These are phyloP conservation scores for Trichothecium sympodiale DNA, from an alignment of 2,329 filamentous ascomycete species.

Conservation along the genomic window DNA sequence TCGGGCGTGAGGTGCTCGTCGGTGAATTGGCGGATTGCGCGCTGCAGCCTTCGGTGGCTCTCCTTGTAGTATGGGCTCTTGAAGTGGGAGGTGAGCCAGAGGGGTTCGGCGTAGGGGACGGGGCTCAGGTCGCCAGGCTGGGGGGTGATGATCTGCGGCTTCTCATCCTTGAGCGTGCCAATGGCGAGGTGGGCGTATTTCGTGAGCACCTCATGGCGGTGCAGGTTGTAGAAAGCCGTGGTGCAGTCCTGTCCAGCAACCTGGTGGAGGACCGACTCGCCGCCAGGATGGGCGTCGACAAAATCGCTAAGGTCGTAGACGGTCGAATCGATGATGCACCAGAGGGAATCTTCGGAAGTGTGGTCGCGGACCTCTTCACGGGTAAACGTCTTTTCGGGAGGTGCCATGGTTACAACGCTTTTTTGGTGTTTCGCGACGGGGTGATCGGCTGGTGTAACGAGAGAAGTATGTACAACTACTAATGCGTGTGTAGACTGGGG, in stretches of 20 bases:
- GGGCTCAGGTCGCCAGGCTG: constrained; percentile 60
- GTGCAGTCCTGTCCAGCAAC: constrained; percentile 77
- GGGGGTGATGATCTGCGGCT: constrained; percentile 59
- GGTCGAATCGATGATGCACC: constrained; percentile 77
- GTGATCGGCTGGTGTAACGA: too few relatives aligned
- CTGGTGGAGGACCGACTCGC: constrained; percentile 67
- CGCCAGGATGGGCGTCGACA: constrained; percentile 74
- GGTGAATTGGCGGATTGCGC: constrained; percentile 61
- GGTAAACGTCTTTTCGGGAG: constrained; percentile 39
- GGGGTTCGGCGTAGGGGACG: constrained; percentile 76
- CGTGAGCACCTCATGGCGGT: constrained; percentile 77
- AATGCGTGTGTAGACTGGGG: neutral
- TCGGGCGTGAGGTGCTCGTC: constrained; percentile 63
- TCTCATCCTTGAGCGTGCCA: constrained; percentile 65
- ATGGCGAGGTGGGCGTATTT: constrained; percentile 69
- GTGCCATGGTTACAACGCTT: constrained; percentile 14
- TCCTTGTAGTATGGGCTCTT: constrained; percentile 73
- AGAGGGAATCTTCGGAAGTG: constrained; percentile 63
- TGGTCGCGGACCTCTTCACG: constrained; percentile 63
- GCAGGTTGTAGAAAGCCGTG: constrained; percentile 79
- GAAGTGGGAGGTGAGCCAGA: constrained; percentile 71
- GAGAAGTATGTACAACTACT: neutral
- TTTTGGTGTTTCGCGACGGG: constrained; percentile 2
- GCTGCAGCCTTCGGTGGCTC: constrained; percentile 57
- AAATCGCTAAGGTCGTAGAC: constrained; percentile 85